Conservation (phyloP, 768 basidiomycete species). For the Mrakia blollopis region DNA sequence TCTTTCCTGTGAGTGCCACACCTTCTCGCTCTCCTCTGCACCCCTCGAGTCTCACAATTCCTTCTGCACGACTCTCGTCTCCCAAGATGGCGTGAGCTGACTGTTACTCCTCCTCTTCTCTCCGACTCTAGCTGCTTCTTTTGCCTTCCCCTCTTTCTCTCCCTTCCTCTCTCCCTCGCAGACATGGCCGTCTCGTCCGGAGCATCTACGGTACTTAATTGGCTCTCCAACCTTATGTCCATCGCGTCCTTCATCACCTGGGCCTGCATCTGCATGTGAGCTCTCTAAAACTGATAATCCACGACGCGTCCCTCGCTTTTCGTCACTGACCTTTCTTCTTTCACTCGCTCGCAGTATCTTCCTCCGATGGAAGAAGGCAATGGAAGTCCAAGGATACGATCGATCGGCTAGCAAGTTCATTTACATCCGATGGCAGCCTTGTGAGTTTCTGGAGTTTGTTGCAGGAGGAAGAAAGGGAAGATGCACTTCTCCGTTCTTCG, state of each 20-base stretch:
- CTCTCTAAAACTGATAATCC: no score
- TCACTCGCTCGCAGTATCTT: neutral
- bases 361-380: neutral
- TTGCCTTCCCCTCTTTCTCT: no score
- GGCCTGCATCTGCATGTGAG: conserved; percentile 13
- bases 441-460: no score
- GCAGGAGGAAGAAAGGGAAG: neutral
- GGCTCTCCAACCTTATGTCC: conserved; percentile 47
- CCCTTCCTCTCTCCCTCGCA: no score
- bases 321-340: no score
- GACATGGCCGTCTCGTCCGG: neutral
- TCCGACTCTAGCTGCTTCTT: no score
- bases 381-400: conserved; percentile 23
- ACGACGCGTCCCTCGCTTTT: no score
- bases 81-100: neutral
- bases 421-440: conserved; percentile 13
- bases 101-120: conserved; percentile 18
- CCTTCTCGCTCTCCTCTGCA: conserved; percentile 23
- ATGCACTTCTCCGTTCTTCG: conserved; percentile 19
- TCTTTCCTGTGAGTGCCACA: conserved; percentile 49
- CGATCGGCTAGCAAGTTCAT: conserved; percentile 15
- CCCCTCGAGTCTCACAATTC: no score
- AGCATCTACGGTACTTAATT: conserved; percentile 61
- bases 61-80: no score
- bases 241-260: conserved; percentile 46